Evolutionary conservation across 495 filamentous ascomycete species (phyloP), one percentile per base, ranked within the genome.

Genomic region (Penicillium manginii): DNA sequence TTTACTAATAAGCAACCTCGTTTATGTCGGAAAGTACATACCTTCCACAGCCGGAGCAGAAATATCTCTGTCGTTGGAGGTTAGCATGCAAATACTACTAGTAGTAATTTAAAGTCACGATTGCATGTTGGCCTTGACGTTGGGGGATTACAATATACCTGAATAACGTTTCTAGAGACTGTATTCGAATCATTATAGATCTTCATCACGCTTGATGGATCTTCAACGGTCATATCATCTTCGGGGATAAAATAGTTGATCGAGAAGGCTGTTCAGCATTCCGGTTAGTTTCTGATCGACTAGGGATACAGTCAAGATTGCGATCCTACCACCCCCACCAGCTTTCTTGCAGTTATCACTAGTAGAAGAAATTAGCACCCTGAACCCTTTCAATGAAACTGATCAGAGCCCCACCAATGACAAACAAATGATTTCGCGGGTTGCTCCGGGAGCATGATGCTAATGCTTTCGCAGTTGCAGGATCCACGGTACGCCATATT

Each of bases 31-130:
- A 19, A 3, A 10, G 10, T n/a, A 46, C 52, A 22, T 60, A 71
- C 66, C 70, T 73, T 37, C 68, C 70, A 56, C 68, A 73, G 42
- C 47, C 59, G 9, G 68, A 66, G 35, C 70, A 73, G 53, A 73
- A 73, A 52, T 62, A 22, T 9, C 68, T 64, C 68, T 73, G 14
- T 23, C n/a, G n/a, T n/a, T n/a, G 12, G 9, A 23, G n/a, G 2
- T 19, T 17, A 15, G 15, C 0, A 52, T 64, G 43, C 62, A 53
- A 29, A 15, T 35, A 12, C 22, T 46, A n/a, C n/a, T n/a, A n/a
- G n/a, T n/a, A n/a, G n/a, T n/a, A 26, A 3, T 6, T 45, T n/a
- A 10, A 8, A 19, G 18, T 9, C 4, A 14, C 18, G 10, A 11
- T n/a, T n/a, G n/a, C n/a, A n/a, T n/a, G 45, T 47, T 9, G 17